phyloP scores from a whole-genome alignment of 495 filamentous ascomycete species.

The Terfezia boudieri region DNA sequence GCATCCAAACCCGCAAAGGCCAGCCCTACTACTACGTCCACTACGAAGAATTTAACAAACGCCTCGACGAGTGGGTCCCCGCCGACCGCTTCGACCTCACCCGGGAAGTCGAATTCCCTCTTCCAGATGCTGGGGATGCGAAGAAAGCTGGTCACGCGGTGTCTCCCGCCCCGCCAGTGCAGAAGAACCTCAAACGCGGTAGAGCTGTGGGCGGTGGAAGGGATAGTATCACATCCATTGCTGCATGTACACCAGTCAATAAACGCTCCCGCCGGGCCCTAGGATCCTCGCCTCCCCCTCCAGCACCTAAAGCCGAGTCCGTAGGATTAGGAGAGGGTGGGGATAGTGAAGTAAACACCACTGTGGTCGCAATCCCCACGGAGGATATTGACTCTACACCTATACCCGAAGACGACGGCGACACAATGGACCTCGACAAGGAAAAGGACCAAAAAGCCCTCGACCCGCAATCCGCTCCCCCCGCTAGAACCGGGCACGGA shows the following conservation, averaged over 20 bases:
- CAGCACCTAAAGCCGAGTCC: neutral
- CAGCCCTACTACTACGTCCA: slow-evolving; percentile 81
- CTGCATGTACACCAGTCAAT: neutral
- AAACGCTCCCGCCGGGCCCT: neutral
- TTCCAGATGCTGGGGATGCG: slow-evolving; percentile 39
- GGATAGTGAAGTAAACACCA: neutral
- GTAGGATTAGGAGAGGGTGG: neutral
- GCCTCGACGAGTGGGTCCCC: slow-evolving; percentile 89
- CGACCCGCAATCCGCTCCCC: neutral
- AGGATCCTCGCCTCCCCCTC: neutral
- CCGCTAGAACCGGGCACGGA: slow-evolving; percentile 34
- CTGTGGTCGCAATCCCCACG: slow-evolving; percentile 5
- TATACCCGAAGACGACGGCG: slow-evolving; percentile 28
- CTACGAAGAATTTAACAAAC: slow-evolving; percentile 98
- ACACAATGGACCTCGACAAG: slow-evolving; percentile 37
- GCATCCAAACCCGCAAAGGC: slow-evolving; percentile 64
- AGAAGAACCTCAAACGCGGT: neutral
- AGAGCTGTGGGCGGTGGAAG: neutral
- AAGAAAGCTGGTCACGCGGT: slow-evolving; percentile 34
- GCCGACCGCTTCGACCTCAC: slow-evolving; percentile 59
- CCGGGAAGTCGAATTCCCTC: slow-evolving; percentile 55
- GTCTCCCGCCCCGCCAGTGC: slow-evolving; percentile 23
- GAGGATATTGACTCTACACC: slow-evolving; percentile 30
- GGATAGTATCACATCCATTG: neutral
- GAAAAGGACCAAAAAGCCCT: neutral